These are phyloP conservation scores for Debaryomyces robertsiae DNA, from an alignment of 1,139 yeast genomes.

Conservation along the genomic window DNA sequence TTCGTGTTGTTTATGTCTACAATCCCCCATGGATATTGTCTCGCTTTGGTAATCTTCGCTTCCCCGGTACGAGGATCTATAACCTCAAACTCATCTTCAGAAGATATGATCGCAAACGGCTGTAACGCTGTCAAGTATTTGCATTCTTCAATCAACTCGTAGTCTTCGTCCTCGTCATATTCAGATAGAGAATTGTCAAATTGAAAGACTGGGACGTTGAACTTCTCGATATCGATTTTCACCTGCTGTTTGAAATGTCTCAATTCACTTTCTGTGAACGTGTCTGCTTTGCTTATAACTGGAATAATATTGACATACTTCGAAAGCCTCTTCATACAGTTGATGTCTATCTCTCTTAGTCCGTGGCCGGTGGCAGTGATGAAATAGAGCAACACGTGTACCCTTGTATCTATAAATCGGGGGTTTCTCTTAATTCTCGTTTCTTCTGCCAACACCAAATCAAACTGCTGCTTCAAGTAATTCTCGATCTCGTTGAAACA, in stretches of 20 bases:
- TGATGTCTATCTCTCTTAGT: conserved; percentile 71
- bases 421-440: conserved; percentile 89
- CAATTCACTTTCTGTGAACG: conserved; percentile 77
- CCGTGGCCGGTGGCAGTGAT: conserved; percentile 81
- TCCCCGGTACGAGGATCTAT: conserved; percentile 59
- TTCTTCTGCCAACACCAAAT: conserved; percentile 88
- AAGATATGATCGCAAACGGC: conserved; percentile 89
- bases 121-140: conserved; percentile 70
- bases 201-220: conserved; percentile 81
- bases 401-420: conserved; percentile 73
- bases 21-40: conserved; percentile 94
- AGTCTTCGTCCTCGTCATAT: conserved; percentile 60
- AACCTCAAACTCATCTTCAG: conserved; percentile 55
- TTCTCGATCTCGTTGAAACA: conserved; percentile 70
- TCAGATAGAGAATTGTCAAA: conserved; percentile 55
- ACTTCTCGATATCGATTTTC: conserved; percentile 70
- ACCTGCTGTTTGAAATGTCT: conserved; percentile 55
- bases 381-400: conserved; percentile 71
- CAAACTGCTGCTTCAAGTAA: conserved; percentile 86
- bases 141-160: conserved; percentile 81
- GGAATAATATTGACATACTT: conserved; percentile 87
- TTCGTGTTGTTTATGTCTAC: conserved; percentile 82
- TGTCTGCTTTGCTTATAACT: conserved; percentile 83
- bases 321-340: conserved; percentile 74
- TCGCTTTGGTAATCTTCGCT: conserved; percentile 60